These are phyloP conservation scores for Endogone sp. DNA, from an alignment of 192 early-diverging fungal genomes.

Conservation along the genomic window DNA sequence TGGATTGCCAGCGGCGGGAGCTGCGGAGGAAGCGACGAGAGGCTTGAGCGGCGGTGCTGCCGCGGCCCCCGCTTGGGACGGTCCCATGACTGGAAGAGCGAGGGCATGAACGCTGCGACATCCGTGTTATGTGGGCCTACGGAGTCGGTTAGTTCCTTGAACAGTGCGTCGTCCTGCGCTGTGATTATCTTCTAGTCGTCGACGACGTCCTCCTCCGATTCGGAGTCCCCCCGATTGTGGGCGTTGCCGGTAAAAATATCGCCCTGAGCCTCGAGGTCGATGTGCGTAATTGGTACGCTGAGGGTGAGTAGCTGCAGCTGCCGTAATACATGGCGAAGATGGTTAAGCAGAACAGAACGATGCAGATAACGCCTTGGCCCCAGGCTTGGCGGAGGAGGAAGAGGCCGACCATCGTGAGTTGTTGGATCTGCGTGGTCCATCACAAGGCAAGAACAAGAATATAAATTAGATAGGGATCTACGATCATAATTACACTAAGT, in stretches of 20 bases:
- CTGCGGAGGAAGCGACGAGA: neutral
- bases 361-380: neutral
- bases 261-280: neutral
- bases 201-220: no score
- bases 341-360: neutral
- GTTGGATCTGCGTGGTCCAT: neutral
- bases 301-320: neutral
- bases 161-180: neutral
- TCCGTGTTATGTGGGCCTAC: neutral
- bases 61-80: no score
- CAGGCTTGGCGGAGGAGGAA: conserved; percentile 4
- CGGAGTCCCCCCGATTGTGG: no score
- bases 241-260: neutral
- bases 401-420: conserved; percentile 9
- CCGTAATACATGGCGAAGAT: neutral
- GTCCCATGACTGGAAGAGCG: neutral
- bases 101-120: neutral
- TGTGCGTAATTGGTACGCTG: neutral
- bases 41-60: neutral
- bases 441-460: conserved; percentile 18
- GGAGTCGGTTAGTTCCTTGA: neutral
- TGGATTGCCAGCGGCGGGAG: neutral
- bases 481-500: no score
- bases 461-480: no score
- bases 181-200: neutral